phyloP scores from a whole-genome alignment of 75 land plant genomes.

The Azolla pinnata region DNA sequence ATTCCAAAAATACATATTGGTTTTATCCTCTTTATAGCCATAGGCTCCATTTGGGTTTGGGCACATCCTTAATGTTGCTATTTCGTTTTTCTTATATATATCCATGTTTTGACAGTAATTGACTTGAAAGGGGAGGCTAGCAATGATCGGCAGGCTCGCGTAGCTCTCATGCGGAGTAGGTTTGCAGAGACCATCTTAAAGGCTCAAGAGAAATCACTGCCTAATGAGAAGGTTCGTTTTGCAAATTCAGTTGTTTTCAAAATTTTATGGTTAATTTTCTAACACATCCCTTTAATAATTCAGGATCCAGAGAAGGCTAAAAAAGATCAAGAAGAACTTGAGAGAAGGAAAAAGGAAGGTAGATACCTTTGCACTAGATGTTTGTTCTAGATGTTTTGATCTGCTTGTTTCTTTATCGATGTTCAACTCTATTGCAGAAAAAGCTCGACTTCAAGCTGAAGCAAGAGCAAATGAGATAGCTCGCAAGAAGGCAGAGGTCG shows the following conservation, averaged over 20 bases:
- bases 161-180: slow-evolving; percentile 70
- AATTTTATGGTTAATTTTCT: too few species aligned
- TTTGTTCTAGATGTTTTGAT: neutral
- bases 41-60: too few species aligned
- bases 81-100: too few species aligned
- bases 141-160: slow-evolving; percentile 58
- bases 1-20: too few species aligned
- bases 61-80: too few species aligned
- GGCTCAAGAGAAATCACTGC: slow-evolving; percentile 73
- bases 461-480: slow-evolving; percentile 82
- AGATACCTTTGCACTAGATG: too few species aligned
- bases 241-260: too few species aligned
- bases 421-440: slow-evolving; percentile 34
- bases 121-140: slow-evolving; percentile 54
- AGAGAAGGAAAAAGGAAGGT: slow-evolving; percentile 72
- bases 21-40: too few species aligned
- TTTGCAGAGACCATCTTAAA: slow-evolving; percentile 89
- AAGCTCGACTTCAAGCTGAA: slow-evolving; percentile 77
- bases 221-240: neutral
- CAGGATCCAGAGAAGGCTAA: slow-evolving; percentile 51
- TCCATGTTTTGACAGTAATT: neutral
- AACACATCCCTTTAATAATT: too few species aligned
- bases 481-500: slow-evolving; percentile 53
- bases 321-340: slow-evolving; percentile 53
- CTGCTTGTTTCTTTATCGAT: neutral